Conservation (phyloP, 2,329 filamentous ascomycete species). For the Monilinia fructicola region DNA sequence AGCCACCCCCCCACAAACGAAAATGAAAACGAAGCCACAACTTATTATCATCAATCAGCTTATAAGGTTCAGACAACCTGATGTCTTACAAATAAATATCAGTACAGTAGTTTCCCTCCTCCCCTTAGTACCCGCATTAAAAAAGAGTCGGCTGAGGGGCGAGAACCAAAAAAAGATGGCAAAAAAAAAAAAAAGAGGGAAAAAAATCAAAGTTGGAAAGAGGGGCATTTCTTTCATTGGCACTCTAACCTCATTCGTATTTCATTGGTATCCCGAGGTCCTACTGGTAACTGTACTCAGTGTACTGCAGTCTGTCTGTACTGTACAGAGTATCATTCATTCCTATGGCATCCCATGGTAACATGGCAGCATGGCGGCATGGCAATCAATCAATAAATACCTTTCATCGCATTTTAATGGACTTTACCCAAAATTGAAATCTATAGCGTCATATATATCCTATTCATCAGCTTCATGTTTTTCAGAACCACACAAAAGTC, state of each 20-base stretch:
- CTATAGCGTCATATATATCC: background rate
- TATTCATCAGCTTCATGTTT: background rate
- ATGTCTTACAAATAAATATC: background rate
- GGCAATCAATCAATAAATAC: too few species aligned
- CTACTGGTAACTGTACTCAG: too few species aligned
- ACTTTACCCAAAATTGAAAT: background rate
- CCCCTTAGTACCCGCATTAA: background rate
- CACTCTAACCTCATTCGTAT: too few species aligned
- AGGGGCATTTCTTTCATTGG: background rate
- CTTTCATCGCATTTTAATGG: background rate
- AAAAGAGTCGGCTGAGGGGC: background rate
- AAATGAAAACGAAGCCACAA: constrained; percentile 2
- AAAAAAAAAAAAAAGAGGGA: background rate
- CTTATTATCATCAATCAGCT: background rate
- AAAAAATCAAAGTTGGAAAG: background rate
- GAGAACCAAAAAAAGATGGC: background rate
- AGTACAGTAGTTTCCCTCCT: too few species aligned
- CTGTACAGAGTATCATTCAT: too few species aligned
- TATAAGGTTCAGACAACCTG: background rate
- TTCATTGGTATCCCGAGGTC: too few species aligned
- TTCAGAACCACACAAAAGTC: too few species aligned
- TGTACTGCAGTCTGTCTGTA: too few species aligned
- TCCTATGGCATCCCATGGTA: too few species aligned
- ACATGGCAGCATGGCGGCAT: too few species aligned
- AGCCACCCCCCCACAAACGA: background rate